A percentile compares a stretch with the other conserved stretches of the same genome.
These are phyloP conservation scores for Chlorella vulgaris DNA, from an alignment of 139 green algal genomes.

Conservation along the genomic window DNA sequence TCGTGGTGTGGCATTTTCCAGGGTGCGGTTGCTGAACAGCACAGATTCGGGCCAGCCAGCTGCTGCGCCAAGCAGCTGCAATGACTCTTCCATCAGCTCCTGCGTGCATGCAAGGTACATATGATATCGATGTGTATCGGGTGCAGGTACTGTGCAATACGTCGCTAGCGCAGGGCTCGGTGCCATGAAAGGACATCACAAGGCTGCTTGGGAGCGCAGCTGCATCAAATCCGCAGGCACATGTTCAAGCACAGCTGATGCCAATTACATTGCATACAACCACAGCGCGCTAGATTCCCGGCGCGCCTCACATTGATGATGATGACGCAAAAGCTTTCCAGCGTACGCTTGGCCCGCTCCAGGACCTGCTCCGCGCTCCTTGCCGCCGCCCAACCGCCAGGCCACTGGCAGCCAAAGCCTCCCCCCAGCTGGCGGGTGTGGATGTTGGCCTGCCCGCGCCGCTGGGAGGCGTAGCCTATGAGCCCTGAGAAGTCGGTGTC, in stretches of 20 bases:
- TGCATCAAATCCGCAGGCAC: not conserved
- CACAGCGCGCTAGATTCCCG: too few species aligned
- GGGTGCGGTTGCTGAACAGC: not conserved
- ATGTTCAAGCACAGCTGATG: not conserved
- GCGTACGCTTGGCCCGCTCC: not conserved
- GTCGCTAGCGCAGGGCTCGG: too few species aligned
- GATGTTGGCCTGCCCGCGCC: not conserved
- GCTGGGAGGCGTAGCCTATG: not conserved
- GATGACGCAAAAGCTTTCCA: slow-evolving; percentile 11
- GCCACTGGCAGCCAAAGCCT: not conserved
- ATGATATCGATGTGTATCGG: not conserved
- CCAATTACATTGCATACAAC: not conserved
- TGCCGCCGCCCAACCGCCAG: not conserved
- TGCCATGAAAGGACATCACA: too few species aligned
- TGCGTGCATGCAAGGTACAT: too few species aligned
- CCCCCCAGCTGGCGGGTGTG: not conserved
- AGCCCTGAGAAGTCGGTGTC: not conserved
- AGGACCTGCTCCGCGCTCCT: not conserved
- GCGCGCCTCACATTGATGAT: not conserved
- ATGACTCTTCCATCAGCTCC: not conserved
- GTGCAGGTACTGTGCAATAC: too few species aligned
- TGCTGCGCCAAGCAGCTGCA: not conserved
- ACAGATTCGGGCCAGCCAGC: not conserved
- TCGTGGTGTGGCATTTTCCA: not conserved
- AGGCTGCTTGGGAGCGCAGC: too few species aligned